phyloP scores from a whole-genome alignment of 805 yeast species.

The Spathaspora sp. region DNA sequence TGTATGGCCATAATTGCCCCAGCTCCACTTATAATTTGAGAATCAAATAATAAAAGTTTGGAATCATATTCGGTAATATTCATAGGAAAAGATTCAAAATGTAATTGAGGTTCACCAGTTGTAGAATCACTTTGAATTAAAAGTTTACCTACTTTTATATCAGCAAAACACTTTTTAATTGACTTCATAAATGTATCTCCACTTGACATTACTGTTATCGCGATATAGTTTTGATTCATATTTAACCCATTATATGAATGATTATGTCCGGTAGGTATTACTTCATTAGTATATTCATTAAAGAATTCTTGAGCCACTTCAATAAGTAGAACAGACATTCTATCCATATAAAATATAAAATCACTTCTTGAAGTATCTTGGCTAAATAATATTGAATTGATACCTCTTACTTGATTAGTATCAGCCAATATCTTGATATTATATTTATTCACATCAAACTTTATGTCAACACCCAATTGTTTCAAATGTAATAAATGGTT shows the following conservation, averaged over 20 bases:
- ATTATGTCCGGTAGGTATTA: conserved; percentile 24
- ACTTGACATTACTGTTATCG: conserved; percentile 79
- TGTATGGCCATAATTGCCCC: conserved; percentile 93
- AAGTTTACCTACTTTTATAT: conserved; percentile 74
- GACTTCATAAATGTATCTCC: conserved; percentile 91
- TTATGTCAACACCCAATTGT: conserved; percentile 45
- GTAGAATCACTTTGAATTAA: conserved; percentile 81
- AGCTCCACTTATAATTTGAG: conserved; percentile 88
- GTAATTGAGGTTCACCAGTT: conserved; percentile 94
- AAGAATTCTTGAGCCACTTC: conserved; percentile 62
- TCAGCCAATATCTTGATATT: conserved; percentile 38
- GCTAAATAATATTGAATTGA: conserved; percentile 67
- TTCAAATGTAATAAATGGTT: conserved; percentile 65
- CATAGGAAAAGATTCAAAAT: conserved; percentile 69
- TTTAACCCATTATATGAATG: conserved; percentile 36
- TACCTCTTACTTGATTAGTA: conserved; percentile 67
- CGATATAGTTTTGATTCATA: conserved; percentile 51
- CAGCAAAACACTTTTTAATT: conserved; percentile 71
- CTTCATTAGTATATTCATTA: conserved; percentile 29
- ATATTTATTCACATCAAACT: conserved; percentile 21
- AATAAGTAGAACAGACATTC: conserved; percentile 71
- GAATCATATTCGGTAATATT: conserved; percentile 14
- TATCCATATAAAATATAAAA: conserved; percentile 81
- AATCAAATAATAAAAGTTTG: conserved; percentile 71
- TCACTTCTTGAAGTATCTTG: conserved; percentile 59